A percentile compares a stretch with the other conserved stretches of the same genome.
Conservation (phyloP, 2,329 filamentous ascomycete species). For the Aspergillus ustus region DNA sequence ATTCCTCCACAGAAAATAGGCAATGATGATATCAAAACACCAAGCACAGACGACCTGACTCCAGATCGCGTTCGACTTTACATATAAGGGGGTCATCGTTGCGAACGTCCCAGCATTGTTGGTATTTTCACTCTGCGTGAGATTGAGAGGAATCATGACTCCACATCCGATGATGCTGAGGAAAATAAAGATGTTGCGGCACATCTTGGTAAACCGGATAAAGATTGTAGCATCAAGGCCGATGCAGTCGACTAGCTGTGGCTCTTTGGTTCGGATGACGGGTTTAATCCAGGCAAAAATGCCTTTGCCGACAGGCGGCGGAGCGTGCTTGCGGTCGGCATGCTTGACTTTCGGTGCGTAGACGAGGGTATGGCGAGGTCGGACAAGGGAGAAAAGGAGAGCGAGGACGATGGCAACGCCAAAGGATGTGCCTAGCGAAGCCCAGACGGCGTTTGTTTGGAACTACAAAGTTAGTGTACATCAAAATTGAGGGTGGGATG, state of each 20-base stretch:
- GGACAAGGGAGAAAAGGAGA: constrained; percentile 82
- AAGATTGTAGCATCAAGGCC: constrained; percentile 93
- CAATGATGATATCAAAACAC: constrained; percentile 74
- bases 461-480: constrained; percentile 48
- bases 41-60: constrained; percentile 63
- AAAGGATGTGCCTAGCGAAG: constrained; percentile 79
- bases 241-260: constrained; percentile 76
- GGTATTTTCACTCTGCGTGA: constrained; percentile 53
- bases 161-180: constrained; percentile 73
- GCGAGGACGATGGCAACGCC: constrained; percentile 75
- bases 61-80: constrained; percentile 58
- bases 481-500: not conserved
- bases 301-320: constrained; percentile 84
- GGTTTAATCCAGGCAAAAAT: constrained; percentile 85
- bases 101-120: constrained; percentile 39
- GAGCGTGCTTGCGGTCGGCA: constrained; percentile 86
- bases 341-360: constrained; percentile 95
- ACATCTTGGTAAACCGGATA: constrained; percentile 86
- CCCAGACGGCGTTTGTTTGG: constrained; percentile 68
- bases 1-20: constrained; percentile 86
- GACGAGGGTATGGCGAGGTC: constrained; percentile 87
- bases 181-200: constrained; percentile 81
- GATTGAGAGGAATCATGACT: constrained; percentile 81
- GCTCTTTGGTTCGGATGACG: constrained; percentile 76
- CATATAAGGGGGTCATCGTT: constrained; percentile 57